phyloP scores from a whole-genome alignment of 345 rosid genomes.

The Trapa incisa region DNA sequence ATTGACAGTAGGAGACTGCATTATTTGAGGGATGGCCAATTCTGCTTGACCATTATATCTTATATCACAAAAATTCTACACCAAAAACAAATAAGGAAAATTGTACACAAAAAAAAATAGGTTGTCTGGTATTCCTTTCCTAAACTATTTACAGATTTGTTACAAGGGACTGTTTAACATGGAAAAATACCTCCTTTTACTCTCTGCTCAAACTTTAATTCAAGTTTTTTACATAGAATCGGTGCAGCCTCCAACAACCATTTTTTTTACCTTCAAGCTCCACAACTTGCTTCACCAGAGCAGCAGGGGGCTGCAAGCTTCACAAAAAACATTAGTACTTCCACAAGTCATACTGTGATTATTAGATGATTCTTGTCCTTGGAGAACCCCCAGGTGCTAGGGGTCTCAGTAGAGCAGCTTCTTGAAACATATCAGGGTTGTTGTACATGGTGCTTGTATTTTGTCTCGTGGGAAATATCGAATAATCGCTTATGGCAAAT shows the following conservation, averaged over 20 bases:
- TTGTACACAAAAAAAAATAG: background rate
- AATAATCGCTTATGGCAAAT: constrained; percentile 40
- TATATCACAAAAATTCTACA: background rate
- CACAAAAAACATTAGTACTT: background rate
- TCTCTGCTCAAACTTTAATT: too few relatives aligned
- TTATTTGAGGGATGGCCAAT: background rate
- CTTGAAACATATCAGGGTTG: constrained; percentile 6
- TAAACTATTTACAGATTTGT: background rate
- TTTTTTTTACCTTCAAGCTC: background rate
- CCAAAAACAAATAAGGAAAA: background rate
- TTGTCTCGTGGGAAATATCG: constrained; percentile 25
- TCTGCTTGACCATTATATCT: background rate
- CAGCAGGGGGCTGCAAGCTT: background rate
- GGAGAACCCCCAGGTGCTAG: constrained; percentile 10
- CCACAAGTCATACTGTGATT: background rate
- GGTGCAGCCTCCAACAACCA: background rate
- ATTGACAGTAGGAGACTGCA: background rate
- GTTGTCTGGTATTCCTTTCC: background rate
- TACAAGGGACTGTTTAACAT: background rate
- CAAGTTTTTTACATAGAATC: background rate
- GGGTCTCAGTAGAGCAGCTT: constrained; percentile 2
- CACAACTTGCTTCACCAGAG: background rate
- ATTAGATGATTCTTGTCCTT: constrained; percentile 10
- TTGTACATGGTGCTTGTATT: background rate
- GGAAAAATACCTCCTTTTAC: background rate